Percentiles rank a stretch among this genome's conserved stretches.
Evolutionary conservation across 1,139 yeast genomes (phyloP).

Genomic region (Neolecta irregularis): DNA sequence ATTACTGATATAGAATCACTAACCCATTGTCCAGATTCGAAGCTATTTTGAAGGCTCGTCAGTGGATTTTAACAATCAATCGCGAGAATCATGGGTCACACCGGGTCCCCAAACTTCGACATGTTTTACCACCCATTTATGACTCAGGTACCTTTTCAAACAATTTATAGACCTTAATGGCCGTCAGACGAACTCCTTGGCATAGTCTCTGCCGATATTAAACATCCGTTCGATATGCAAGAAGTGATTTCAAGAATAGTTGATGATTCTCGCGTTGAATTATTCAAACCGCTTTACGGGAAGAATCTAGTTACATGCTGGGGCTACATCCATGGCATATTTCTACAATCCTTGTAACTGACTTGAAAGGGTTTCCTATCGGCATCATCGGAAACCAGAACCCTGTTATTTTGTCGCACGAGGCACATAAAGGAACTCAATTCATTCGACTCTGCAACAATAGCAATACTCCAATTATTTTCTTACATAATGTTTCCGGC

Average conservation of each 20-base stretch:
- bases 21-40: slow-evolving; percentile 14
- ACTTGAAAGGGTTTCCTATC: slow-evolving; percentile 19
- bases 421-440: slow-evolving; percentile 25
- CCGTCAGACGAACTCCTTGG: slow-evolving; percentile 24
- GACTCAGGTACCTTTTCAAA: slow-evolving; percentile 17
- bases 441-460: slow-evolving; percentile 25
- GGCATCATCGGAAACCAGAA: slow-evolving; percentile 25
- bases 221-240: slow-evolving; percentile 23
- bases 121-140: slow-evolving; percentile 8
- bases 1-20: not conserved
- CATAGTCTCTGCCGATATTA: slow-evolving; percentile 23
- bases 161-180: slow-evolving; percentile 23
- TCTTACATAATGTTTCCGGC: slow-evolving; percentile 25
- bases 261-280: slow-evolving; percentile 24
- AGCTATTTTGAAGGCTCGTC: slow-evolving; percentile 23
- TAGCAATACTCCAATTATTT: slow-evolving; percentile 24
- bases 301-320: slow-evolving; percentile 24
- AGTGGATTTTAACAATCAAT: slow-evolving; percentile 21
- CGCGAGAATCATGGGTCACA: no score
- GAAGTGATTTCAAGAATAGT: slow-evolving; percentile 26
- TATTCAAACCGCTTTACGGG: slow-evolving; percentile 24
- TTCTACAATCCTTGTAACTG: no score
- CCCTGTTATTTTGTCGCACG: slow-evolving; percentile 25
- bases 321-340: slow-evolving; percentile 21
- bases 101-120: slow-evolving; percentile 15